These are phyloP conservation scores for Tolypocladium ophioglossoides DNA, from an alignment of 2,329 filamentous ascomycete genomes.

Conservation along the genomic window DNA sequence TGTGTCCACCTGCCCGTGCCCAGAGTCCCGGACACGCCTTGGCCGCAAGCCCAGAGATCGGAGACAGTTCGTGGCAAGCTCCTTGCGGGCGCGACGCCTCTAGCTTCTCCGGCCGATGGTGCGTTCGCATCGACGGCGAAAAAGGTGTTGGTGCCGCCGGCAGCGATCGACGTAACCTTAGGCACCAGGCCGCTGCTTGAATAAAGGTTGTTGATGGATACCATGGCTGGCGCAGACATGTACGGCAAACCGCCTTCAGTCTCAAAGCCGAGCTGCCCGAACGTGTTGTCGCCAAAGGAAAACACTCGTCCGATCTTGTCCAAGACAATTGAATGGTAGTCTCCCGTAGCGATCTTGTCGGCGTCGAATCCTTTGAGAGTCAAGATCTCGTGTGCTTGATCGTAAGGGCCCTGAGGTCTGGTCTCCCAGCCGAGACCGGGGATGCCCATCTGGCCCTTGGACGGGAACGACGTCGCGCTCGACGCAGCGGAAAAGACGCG, in stretches of 20 bases:
- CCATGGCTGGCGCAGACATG: slow-evolving; percentile 58
- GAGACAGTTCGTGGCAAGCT: slow-evolving; percentile 19
- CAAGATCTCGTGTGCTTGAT: slow-evolving; percentile 70
- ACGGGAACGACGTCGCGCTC: slow-evolving; percentile 66
- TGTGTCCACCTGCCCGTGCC: slow-evolving; percentile 88
- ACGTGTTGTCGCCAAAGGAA: slow-evolving; percentile 81
- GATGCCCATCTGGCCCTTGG: slow-evolving; percentile 77
- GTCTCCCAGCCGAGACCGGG: slow-evolving; percentile 73
- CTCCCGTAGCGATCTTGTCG: slow-evolving; percentile 67
- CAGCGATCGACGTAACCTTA: slow-evolving; percentile 66
- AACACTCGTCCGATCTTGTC: slow-evolving; percentile 71
- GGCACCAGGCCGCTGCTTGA: slow-evolving; percentile 50
- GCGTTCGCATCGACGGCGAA: slow-evolving; percentile 71
- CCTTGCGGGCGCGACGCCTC: slow-evolving; percentile 17
- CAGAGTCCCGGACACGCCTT: slow-evolving; percentile 72
- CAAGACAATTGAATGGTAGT: slow-evolving; percentile 73
- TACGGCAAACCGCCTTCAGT: slow-evolving; percentile 49
- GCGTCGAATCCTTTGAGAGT: slow-evolving; percentile 62
- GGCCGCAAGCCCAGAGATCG: slow-evolving; percentile 81
- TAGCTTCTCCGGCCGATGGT: slow-evolving; percentile 13
- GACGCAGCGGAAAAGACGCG: slow-evolving; percentile 84
- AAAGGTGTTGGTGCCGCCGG: slow-evolving; percentile 79
- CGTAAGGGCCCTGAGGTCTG: slow-evolving; percentile 66
- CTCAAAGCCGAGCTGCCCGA: slow-evolving; percentile 84
- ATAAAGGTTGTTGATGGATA: slow-evolving; percentile 67